Base-by-base conservation (phyloP, 2,329 filamentous ascomycete species). In the Trematosphaeria pertusa region DNA sequence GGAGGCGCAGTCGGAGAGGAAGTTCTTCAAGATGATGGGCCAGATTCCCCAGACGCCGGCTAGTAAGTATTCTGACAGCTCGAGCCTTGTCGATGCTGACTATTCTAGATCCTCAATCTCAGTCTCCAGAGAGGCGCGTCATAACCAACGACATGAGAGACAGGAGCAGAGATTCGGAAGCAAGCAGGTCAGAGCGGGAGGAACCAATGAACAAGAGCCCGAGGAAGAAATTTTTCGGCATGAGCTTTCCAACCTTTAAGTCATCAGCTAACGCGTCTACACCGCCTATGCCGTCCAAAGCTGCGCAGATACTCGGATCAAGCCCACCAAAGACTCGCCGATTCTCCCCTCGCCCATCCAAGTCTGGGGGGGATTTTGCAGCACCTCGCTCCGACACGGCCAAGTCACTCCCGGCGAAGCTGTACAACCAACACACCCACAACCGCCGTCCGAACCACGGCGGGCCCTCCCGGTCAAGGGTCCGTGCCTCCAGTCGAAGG, bases 201-300 rank as follows among this genome's bases (percentile, higher is more conserved):
- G 39, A 58, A 6, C 37, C 52, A 22, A 37, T 30, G 11, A 21
- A 30, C 14, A 74, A 70, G 56, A 75, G 70, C 41, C 73, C 73
- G 0, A 74, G 67, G 57, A 75, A 72, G 61, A 70, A 69, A 43
- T 50, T 76, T 19, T 67, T 76, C 38, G 70, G 71, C 11, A 62
- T 66, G 37, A 60, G 54, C 22, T 48, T 67, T 4, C 65, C 64
- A 7, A 53, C 49, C 3, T 69, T 69, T 33, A 57, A 55, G 24
- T 40, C 55, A 6, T 43, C 59, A 2, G 37, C 34, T 7, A 46
- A 15, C 4, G 32, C 34, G 8, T 34, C 52, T 3, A 36, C 52
- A 10, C 52, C 54, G 11, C 26, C 42, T 17, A 12, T 28, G 24
- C 24, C 66, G 41, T 57, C 68, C 8, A 73, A 73, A 41, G 70